phyloP scores from a whole-genome alignment of 2,329 filamentous ascomycete species.

The Clonostachys solani region DNA sequence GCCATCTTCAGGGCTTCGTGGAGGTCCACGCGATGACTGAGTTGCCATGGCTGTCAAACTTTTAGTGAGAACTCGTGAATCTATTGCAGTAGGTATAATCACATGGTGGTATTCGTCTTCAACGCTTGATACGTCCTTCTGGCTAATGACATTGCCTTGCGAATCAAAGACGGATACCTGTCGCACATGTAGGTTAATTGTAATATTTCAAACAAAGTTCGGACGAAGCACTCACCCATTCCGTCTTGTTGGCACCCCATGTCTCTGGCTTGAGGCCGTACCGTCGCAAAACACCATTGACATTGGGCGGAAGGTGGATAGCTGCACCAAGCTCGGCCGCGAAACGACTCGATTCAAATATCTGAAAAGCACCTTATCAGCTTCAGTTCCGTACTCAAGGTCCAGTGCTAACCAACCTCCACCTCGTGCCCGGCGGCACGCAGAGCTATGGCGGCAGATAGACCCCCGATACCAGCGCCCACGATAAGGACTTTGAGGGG shows the following conservation, averaged over 20 bases:
- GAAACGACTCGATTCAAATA: constrained; percentile 29
- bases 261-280: constrained; percentile 26
- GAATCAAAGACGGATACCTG: too few relatives aligned
- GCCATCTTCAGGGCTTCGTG: constrained; percentile 26
- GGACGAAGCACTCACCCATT: constrained; percentile 11
- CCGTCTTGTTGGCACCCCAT: constrained; percentile 16
- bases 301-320: constrained; percentile 31
- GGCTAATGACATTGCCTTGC: too few relatives aligned
- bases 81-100: too few relatives aligned
- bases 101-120: too few relatives aligned
- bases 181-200: too few relatives aligned
- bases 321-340: constrained; percentile 30
- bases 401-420: too few relatives aligned
- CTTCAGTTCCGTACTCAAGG: too few relatives aligned
- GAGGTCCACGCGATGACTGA: constrained; percentile 35
- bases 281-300: constrained; percentile 21
- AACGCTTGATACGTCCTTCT: too few relatives aligned
- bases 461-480: constrained; percentile 30
- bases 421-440: constrained; percentile 24
- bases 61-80: too few relatives aligned
- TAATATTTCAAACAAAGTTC: too few relatives aligned
- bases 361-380: too few relatives aligned
- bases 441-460: constrained; percentile 23
- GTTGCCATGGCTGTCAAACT: too few relatives aligned
- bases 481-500: constrained; percentile 21